Percentiles rank a stretch among this genome's conserved stretches.
phyloP scores from a whole-genome alignment of 73 alveolate species.

The Symbiodinium pilosum region DNA sequence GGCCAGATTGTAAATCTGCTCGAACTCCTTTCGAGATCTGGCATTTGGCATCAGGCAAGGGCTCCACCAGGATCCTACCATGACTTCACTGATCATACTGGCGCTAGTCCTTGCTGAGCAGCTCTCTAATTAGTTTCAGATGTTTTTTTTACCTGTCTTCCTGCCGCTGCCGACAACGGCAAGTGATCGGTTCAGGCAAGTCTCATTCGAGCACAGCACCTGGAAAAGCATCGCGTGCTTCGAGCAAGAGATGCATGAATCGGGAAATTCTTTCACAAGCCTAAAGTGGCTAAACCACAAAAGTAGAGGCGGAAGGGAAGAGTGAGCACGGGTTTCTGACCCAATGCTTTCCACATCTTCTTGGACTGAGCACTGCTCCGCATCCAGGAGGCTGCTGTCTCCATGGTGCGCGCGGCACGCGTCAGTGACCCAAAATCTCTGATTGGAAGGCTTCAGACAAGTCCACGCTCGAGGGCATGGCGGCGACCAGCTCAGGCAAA shows the following conservation, averaged over 20 bases:
- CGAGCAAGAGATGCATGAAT: no score
- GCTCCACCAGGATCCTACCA: no score
- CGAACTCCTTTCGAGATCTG: conserved; percentile 60
- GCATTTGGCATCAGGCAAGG: no score
- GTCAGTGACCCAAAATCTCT: not conserved
- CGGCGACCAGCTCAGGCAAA: conserved; percentile 26
- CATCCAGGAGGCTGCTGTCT: no score
- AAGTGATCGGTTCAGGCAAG: not conserved
- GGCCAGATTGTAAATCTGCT: conserved; percentile 63
- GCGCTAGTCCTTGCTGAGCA: not conserved
- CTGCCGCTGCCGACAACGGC: no score
- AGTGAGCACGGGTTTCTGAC: not conserved
- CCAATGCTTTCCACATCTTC: not conserved
- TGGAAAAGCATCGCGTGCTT: not conserved
- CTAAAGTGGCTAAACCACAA: no score
- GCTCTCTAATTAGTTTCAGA: no score
- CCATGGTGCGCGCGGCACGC: no score
- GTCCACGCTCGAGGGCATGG: conserved; percentile 57
- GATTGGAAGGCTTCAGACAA: conserved; percentile 25
- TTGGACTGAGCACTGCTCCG: not conserved
- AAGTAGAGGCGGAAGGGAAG: not conserved
- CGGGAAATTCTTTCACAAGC: no score
- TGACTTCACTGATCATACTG: no score
- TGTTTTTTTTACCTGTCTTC: no score
- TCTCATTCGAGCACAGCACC: not conserved